These are phyloP conservation scores for Pseudogymnoascus sp. DNA, from an alignment of 2,329 filamentous ascomycete species.

Conservation along the genomic window DNA sequence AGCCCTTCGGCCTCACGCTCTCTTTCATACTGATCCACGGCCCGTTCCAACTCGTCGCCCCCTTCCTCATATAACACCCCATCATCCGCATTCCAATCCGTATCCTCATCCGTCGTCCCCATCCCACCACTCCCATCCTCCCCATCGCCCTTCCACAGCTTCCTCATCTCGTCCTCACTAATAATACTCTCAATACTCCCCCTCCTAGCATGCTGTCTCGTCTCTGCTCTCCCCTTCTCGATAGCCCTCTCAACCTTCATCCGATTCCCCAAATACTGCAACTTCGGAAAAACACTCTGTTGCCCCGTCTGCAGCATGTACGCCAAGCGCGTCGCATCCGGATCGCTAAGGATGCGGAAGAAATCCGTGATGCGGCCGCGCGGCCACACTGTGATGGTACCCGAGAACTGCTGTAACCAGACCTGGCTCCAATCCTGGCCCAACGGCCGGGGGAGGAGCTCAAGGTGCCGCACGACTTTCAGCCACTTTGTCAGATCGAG, in stretches of 20 bases:
- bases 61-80: not conserved
- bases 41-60: not conserved
- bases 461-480: conserved; percentile 83
- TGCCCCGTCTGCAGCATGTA: conserved; percentile 87
- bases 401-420: conserved; percentile 90
- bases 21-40: not conserved
- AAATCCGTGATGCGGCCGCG: conserved; percentile 73
- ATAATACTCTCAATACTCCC: conserved; percentile 51
- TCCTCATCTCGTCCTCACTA: conserved; percentile 50
- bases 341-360: conserved; percentile 76
- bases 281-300: conserved; percentile 79
- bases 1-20: not conserved
- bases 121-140: not conserved
- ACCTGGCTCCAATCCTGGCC: conserved; percentile 96
- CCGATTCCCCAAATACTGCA: conserved; percentile 84
- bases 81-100: conserved; percentile 1
- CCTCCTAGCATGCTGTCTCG: conserved; percentile 39
- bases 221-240: conserved; percentile 49
- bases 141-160: not conserved
- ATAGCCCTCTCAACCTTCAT: conserved; percentile 70
- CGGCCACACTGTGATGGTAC: conserved; percentile 95
- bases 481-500: conserved; percentile 97
- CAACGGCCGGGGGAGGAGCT: conserved; percentile 78
- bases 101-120: conserved; percentile 10
- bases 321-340: conserved; percentile 62